Percentiles rank a stretch among this genome's conserved stretches.
phyloP scores from a whole-genome alignment of 2,329 filamentous ascomycete genomes.

The Clarireedia monteithiana region DNA sequence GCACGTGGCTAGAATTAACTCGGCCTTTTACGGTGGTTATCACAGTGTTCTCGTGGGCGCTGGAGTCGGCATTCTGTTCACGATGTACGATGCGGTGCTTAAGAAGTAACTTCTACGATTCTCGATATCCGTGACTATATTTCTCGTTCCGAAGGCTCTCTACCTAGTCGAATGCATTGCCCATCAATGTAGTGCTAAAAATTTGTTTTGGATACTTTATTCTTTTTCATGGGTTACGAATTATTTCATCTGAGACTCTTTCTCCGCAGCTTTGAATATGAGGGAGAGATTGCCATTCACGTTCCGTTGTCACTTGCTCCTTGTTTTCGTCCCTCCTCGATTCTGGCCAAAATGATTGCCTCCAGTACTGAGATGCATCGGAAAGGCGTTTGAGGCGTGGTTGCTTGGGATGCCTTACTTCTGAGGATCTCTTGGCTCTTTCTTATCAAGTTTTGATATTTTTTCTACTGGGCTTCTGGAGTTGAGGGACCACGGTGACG shows the following conservation, averaged over 20 bases:
- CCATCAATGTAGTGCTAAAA: not conserved
- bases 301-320: not conserved
- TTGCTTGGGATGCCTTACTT: not conserved
- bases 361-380: constrained; percentile 7
- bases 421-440: not conserved
- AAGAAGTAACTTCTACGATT: constrained; percentile 44
- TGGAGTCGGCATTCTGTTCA: constrained; percentile 58
- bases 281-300: not conserved
- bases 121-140: not conserved
- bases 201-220: not conserved
- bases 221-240: not conserved
- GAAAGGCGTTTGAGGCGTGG: constrained; percentile 7
- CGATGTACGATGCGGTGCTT: constrained; percentile 71
- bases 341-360: constrained; percentile 7
- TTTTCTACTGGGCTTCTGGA: too few species aligned
- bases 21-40: constrained; percentile 63
- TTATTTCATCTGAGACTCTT: not conserved
- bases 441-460: too few species aligned
- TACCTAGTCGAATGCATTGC: not conserved
- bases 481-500: too few species aligned
- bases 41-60: constrained; percentile 61
- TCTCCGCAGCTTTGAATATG: not conserved
- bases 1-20: constrained; percentile 55
- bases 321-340: constrained; percentile 6
- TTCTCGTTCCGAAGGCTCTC: not conserved